Percentiles rank a stretch among this genome's conserved stretches.
Conservation (phyloP, 768 basidiomycete species). For the Omphalotus guepiniiformis region DNA sequence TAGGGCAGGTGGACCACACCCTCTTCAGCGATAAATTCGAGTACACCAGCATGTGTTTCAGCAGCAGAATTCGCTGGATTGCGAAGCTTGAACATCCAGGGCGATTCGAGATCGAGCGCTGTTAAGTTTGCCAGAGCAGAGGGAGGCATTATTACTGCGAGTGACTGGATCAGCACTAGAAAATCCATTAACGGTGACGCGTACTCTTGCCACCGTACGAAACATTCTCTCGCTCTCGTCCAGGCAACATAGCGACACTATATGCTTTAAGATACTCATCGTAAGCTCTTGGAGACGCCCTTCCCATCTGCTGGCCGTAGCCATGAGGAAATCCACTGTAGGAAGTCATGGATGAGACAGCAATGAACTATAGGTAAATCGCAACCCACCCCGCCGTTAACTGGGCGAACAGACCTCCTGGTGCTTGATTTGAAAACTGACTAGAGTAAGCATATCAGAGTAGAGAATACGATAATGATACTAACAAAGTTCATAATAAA, state of each 20-base stretch:
- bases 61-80: slow-evolving; percentile 83
- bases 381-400: slow-evolving; percentile 54
- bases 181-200: slow-evolving; percentile 17
- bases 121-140: slow-evolving; percentile 89
- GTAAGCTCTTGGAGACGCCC: slow-evolving; percentile 68
- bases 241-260: slow-evolving; percentile 90
- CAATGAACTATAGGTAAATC: neutral
- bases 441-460: slow-evolving; percentile 9
- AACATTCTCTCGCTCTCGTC: slow-evolving; percentile 82
- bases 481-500: slow-evolving; percentile 44
- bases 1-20: slow-evolving; percentile 93
- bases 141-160: slow-evolving; percentile 92
- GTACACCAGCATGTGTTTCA: slow-evolving; percentile 93
- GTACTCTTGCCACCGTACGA: slow-evolving; percentile 97
- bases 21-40: slow-evolving; percentile 98
- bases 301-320: slow-evolving; percentile 40
- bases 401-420: slow-evolving; percentile 62
- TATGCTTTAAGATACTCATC: slow-evolving; percentile 94
- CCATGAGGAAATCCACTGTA: slow-evolving; percentile 51
- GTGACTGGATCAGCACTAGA: neutral
- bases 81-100: slow-evolving; percentile 95
- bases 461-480: slow-evolving; percentile 4
- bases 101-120: slow-evolving; percentile 79
- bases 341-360: neutral
- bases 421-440: slow-evolving; percentile 45